Base-by-base conservation (phyloP, 2,329 filamentous ascomycete genomes). In the Ceratocystis albifundus region DNA sequence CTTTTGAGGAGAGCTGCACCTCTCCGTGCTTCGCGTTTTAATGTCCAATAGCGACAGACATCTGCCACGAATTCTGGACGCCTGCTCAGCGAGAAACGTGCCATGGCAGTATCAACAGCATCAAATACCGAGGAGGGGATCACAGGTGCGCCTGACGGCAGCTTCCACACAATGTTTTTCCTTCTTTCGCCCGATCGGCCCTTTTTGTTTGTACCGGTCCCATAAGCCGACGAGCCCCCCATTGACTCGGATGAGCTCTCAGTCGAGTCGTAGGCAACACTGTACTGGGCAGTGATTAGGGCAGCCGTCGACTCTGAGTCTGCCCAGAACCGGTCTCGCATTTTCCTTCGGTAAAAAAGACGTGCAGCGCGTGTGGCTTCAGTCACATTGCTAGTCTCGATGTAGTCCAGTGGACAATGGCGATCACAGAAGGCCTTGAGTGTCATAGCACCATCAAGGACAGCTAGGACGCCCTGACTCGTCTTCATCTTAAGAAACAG, bases 401-500 rank as follows among this genome's bases (percentile, higher is more conserved):
- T 83, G 81, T 96, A 96, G 66, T 97, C 94, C 1, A 83, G 80
- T 1, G 94, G 91, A 61, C 94, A 93, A 76, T 99, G 94, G 76
- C 89, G 94, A 76, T 99, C 90, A 74, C 94, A 99, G 73, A 94
- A 96, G 0, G 93, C 94, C 75, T 97, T 96, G 64, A 97, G 81
- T 22, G 92, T 84, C 72, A 89, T 90, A 67, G 84, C 86, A 68
- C 94, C 90, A 69, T 87, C 84, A 69, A 93, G 84, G 20, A 91
- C 85, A 20, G 88, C 88, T 41, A 89, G 81, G 12, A 85, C 86
- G 63, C 89, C 89, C 69, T 93, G 89, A 65, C 85, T 89, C 63
- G 92, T 91, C 77, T 97, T 99, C 94, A 99, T 99, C 76, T 93
- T 93, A 70, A 99, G 80, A 73, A 90, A 97, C 0, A 99, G 81